A percentile compares a stretch with the other conserved stretches of the same genome.
These are phyloP conservation scores for Suhomyces choctaworum DNA, from an alignment of 1,139 yeast species.

Conservation along the genomic window DNA sequence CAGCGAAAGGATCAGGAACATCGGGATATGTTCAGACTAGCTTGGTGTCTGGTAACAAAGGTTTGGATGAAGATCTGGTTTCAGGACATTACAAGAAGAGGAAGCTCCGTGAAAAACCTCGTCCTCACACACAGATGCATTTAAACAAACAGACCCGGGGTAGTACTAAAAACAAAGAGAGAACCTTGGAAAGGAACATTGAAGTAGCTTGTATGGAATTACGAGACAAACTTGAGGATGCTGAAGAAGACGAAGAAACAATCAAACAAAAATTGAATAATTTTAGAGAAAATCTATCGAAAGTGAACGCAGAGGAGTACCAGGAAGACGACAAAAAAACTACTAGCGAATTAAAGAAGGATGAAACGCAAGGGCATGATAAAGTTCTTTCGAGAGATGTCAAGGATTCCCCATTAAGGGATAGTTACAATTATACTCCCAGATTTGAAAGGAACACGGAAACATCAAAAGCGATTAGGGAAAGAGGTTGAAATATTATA, in stretches of 20 bases:
- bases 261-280: conserved; percentile 25
- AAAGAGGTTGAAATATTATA: too few relatives aligned
- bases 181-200: conserved; percentile 48
- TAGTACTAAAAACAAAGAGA: conserved; percentile 25
- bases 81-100: conserved; percentile 15
- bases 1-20: conserved; percentile 72
- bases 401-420: too few relatives aligned
- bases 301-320: too few relatives aligned
- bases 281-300: conserved; percentile 22
- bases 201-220: conserved; percentile 59
- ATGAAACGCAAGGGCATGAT: too few relatives aligned
- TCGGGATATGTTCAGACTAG: conserved; percentile 67
- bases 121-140: too few relatives aligned
- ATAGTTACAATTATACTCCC: too few relatives aligned
- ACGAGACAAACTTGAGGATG: conserved; percentile 56
- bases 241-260: conserved; percentile 32
- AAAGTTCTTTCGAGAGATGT: too few relatives aligned
- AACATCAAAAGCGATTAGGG: neutral
- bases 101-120: conserved; percentile 18
- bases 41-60: conserved; percentile 27
- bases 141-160: conserved; percentile 16
- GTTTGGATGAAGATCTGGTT: conserved; percentile 13
- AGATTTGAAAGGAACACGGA: too few relatives aligned
- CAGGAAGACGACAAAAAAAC: too few relatives aligned
- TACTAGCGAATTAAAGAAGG: too few relatives aligned